Evolutionary conservation across 1,139 yeast genomes (phyloP), one percentile per base, ranked within the genome.

Genomic region (Arxiozyma telluris): DNA sequence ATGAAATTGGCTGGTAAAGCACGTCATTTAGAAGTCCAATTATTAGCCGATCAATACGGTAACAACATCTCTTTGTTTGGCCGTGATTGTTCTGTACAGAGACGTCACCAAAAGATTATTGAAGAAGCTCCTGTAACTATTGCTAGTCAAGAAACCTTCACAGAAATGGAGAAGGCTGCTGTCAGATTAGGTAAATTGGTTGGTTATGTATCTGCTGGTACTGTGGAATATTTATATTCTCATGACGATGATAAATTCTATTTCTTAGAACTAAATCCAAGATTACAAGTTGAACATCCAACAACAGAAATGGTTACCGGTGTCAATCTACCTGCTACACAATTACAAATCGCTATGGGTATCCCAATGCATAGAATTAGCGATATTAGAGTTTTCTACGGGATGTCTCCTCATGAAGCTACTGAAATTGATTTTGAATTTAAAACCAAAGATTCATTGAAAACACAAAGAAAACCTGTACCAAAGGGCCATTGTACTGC

Each of bases 261-360:
- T 78, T 93, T 93, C 72, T 79, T 93, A 71, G 98, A 93, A 75
- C 80, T 93, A 70, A 93, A 93, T 72, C 98, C 98, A 65, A 87
- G 98, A 79, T 80, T 93, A 70, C 98, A 93, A 78, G 98, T 93
- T 59, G 98, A 93, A 79, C 98, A 93, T 78, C 98, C 98, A 65
- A 93, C 98, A 52, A 93, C 98, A 46, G 98, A 93, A 76, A 93
- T 93, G 98, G 98, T 89, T 54, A 86, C 96, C 30, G 98, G 98
- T 61, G 98, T 93, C 54, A 93, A 93, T 70, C 79, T 93, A 70
- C 98, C 98, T 44, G 96, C 97, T 57, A 96, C 98, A 51, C 98
- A 93, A 76, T 81, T 93, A 61, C 98, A 93, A 74, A 88, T 93
- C 73, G 98, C 98, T 61, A 93, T 93, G 98, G 98, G 98, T 80